Percentiles rank a stretch among this genome's conserved stretches.
Evolutionary conservation across 139 green algal species (phyloP).

Genomic region (Asterochloris sp.): DNA sequence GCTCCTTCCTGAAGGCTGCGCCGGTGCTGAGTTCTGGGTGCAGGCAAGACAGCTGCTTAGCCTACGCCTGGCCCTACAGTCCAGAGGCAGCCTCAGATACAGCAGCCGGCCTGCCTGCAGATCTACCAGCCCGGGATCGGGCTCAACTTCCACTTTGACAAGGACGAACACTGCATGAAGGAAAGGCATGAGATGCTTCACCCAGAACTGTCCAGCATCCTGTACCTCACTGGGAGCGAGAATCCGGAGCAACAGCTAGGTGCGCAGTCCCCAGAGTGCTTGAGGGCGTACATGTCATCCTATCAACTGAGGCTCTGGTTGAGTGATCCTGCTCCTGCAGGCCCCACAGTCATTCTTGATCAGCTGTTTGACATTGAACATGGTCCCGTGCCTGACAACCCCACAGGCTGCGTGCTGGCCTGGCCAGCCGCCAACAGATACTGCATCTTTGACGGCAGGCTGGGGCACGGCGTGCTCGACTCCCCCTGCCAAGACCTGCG

Average conservation of each 20-base stretch:
- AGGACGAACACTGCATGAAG: conserved; percentile 58
- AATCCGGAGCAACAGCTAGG: neutral
- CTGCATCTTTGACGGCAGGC: conserved; percentile 57
- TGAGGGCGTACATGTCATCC: neutral
- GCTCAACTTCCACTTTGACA: conserved; percentile 75
- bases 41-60: conserved; percentile 42
- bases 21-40: conserved; percentile 58
- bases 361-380: conserved; percentile 41
- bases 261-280: neutral
- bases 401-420: conserved; percentile 35
- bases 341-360: conserved; percentile 61
- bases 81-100: neutral
- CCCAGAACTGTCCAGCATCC: conserved; percentile 51
- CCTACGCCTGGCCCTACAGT: neutral
- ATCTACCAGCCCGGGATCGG: conserved; percentile 55
- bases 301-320: neutral
- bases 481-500: conserved; percentile 17
- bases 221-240: conserved; percentile 46
- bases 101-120: neutral
- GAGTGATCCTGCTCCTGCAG: conserved; percentile 25
- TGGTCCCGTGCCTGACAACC: conserved; percentile 26
- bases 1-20: conserved; percentile 20
- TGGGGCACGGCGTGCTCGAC: conserved; percentile 66
- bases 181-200: conserved; percentile 37
- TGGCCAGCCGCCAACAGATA: conserved; percentile 44